Evolutionary conservation across 1,284 basidiomycete genomes (phyloP).

Genomic region (Marasmius oreades): DNA sequence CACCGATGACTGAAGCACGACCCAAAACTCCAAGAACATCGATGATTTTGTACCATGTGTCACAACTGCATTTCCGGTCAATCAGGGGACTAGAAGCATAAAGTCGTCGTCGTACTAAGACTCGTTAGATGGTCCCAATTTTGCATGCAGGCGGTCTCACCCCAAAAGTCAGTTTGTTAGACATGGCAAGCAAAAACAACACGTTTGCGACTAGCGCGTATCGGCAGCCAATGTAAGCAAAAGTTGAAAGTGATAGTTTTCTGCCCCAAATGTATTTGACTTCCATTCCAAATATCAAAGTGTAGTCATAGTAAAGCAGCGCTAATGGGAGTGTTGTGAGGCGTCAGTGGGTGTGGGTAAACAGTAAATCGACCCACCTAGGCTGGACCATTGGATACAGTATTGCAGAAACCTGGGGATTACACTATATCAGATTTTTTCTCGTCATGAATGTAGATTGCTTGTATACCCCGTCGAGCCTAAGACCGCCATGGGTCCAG

Average conservation of each 20-base stretch:
- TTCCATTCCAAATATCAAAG: slow-evolving; percentile 21
- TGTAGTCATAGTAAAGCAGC: slow-evolving; percentile 21
- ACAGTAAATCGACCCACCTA: slow-evolving; percentile 3
- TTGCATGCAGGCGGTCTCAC: neutral
- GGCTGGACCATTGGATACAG: slow-evolving; percentile 12
- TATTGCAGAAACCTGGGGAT: neutral
- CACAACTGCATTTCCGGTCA: slow-evolving; percentile 12
- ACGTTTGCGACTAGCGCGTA: slow-evolving; percentile 24
- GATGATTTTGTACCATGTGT: slow-evolving; percentile 16
- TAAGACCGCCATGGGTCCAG: neutral
- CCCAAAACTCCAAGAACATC: slow-evolving; percentile 16
- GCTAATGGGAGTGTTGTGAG: slow-evolving; percentile 5
- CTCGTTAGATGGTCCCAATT: neutral
- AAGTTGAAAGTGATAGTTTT: slow-evolving; percentile 19
- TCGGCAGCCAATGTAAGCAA: slow-evolving; percentile 22
- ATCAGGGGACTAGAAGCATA: neutral
- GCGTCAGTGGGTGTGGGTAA: neutral
- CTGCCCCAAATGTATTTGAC: slow-evolving; percentile 22
- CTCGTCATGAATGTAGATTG: too few relatives aligned
- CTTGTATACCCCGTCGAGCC: neutral
- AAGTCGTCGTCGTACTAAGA: neutral
- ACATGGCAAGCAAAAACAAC: slow-evolving; percentile 21
- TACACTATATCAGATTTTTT: too few relatives aligned
- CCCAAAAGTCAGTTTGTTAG: slow-evolving; percentile 17
- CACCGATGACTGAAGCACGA: slow-evolving; percentile 11